A percentile compares a stretch with the other conserved stretches of the same genome.
Conservation (phyloP, 176 grass and related monocot species). For the Poa annua region DNA sequence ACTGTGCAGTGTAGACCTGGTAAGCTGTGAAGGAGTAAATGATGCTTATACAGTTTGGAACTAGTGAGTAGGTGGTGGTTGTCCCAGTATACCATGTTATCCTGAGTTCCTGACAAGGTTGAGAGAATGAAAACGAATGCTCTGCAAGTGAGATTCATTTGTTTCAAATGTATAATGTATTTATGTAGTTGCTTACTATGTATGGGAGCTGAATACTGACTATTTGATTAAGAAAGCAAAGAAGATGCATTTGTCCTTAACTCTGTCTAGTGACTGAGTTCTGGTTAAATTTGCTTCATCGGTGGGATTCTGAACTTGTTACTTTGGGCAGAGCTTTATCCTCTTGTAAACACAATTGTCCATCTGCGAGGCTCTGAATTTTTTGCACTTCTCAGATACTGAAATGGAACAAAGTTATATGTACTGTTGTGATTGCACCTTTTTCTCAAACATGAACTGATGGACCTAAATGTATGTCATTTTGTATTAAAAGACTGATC, state of each 20-base stretch:
- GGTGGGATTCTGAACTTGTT: constrained; percentile 23
- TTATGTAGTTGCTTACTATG: constrained; percentile 20
- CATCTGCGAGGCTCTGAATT: constrained; percentile 15
- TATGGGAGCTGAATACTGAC: constrained; percentile 12
- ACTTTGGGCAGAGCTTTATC: background rate
- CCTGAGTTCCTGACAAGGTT: background rate
- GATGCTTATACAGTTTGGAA: constrained; percentile 21
- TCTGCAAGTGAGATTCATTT: constrained; percentile 22
- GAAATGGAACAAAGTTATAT: constrained; percentile 18
- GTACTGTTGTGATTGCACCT: background rate
- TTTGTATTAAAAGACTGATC: background rate
- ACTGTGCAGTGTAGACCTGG: background rate
- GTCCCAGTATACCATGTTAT: constrained; percentile 19
- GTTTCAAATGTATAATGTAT: constrained; percentile 26
- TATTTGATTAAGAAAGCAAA: constrained; percentile 6
- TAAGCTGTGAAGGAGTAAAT: constrained; percentile 9
- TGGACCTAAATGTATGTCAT: background rate
- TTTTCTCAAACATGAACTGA: background rate
- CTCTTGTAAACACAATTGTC: background rate
- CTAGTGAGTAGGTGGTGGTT: constrained; percentile 29
- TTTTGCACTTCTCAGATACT: constrained; percentile 7
- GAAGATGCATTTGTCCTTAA: constrained; percentile 12
- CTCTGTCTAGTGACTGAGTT: constrained; percentile 11
- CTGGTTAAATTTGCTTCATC: constrained; percentile 13
- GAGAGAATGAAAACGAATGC: background rate